Evolutionary conservation across 495 filamentous ascomycete genomes (phyloP).

Genomic region (Tuber calosporum): DNA sequence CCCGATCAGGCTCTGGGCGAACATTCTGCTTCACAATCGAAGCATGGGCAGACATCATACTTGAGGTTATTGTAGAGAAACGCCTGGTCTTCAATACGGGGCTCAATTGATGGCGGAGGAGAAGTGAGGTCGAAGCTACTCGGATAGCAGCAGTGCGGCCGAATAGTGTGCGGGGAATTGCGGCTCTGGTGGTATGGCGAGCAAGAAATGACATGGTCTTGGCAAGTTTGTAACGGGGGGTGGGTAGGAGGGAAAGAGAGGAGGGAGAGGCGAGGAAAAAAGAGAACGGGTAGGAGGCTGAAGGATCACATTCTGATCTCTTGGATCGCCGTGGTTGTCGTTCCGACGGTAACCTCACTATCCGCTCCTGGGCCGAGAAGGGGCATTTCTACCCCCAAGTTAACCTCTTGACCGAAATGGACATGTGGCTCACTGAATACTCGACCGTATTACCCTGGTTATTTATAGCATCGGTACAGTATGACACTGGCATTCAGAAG

Average conservation of each 20-base stretch:
- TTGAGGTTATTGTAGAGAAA: slow-evolving; percentile 28
- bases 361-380: slow-evolving; percentile 21
- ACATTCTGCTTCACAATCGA: slow-evolving; percentile 42
- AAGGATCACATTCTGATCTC: slow-evolving; percentile 16
- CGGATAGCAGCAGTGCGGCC: slow-evolving; percentile 33
- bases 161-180: slow-evolving; percentile 21
- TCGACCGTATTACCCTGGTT: too few species aligned
- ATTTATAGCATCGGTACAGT: too few species aligned
- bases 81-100: slow-evolving; percentile 8
- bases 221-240: background rate
- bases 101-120: slow-evolving; percentile 14
- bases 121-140: slow-evolving; percentile 21
- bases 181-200: slow-evolving; percentile 28
- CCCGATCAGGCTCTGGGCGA: slow-evolving; percentile 64
- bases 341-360: slow-evolving; percentile 27
- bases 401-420: background rate
- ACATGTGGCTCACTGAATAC: background rate
- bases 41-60: slow-evolving; percentile 17
- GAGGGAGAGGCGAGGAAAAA: slow-evolving; percentile 18
- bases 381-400: slow-evolving; percentile 5
- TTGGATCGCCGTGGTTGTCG: slow-evolving; percentile 10
- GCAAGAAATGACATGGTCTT: slow-evolving; percentile 34
- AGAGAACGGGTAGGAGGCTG: slow-evolving; percentile 11
- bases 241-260: slow-evolving; percentile 13
- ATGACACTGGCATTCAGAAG: too few species aligned